Percentiles rank a stretch among this genome's conserved stretches.
Conservation (phyloP, 23 red algal genomes). For the Gracilaria domingensis region DNA sequence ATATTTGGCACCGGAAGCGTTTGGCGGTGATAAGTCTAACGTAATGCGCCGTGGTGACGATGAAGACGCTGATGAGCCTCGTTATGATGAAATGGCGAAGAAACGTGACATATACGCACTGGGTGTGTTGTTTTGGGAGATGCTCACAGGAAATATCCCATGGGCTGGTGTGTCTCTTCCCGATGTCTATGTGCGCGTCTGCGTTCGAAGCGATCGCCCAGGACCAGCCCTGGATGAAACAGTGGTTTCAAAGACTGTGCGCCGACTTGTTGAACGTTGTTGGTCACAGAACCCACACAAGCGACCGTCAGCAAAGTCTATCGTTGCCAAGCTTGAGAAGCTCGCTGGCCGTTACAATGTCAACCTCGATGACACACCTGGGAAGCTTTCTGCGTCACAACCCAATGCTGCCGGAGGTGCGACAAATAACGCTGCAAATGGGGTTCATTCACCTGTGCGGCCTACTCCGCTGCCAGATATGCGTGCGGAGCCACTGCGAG, state of each 20-base stretch:
- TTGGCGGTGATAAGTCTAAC: slow-evolving; percentile 86
- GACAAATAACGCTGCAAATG: neutral
- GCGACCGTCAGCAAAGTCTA: slow-evolving; percentile 68
- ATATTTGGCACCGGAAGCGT: slow-evolving; percentile 94
- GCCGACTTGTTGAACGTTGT: slow-evolving; percentile 70
- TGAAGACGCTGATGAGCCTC: slow-evolving; percentile 46
- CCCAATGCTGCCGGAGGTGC: neutral
- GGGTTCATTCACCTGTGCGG: neutral
- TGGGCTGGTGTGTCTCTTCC: slow-evolving; percentile 74
- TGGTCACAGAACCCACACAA: slow-evolving; percentile 74
- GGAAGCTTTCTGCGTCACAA: neutral
- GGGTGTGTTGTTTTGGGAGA: slow-evolving; percentile 83
- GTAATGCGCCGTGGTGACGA: slow-evolving; percentile 54
- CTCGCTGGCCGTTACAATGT: slow-evolving; percentile 28
- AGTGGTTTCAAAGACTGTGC: slow-evolving; percentile 48
- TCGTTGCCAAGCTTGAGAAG: slow-evolving; percentile 70
- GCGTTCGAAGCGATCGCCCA: slow-evolving; percentile 71
- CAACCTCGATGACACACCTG: neutral
- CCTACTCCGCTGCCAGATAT: slow-evolving; percentile 34
- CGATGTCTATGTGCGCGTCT: slow-evolving; percentile 74
- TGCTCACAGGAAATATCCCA: slow-evolving; percentile 68
- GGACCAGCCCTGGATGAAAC: slow-evolving; percentile 67
- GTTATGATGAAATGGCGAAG: slow-evolving; percentile 83
- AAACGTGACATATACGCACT: slow-evolving; percentile 80
- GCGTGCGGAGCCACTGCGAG: slow-evolving; percentile 56